Evolutionary conservation across 768 basidiomycete species (phyloP).

Genomic region (Auriscalpium microsporum): DNA sequence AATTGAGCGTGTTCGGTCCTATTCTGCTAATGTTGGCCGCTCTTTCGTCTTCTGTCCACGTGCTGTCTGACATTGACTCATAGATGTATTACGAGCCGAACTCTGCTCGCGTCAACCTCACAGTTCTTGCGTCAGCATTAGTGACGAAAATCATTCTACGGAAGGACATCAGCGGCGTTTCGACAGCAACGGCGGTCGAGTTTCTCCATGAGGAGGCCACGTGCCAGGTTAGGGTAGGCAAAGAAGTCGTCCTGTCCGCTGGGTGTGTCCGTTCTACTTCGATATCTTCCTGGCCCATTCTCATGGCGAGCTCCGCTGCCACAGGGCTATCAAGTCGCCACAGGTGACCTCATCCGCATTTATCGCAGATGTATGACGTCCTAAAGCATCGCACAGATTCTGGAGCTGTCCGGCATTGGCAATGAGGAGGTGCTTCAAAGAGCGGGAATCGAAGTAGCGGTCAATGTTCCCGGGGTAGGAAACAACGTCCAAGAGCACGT

Average conservation of each 20-base stretch:
- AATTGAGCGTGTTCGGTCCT: slow-evolving; percentile 1
- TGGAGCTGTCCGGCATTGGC: slow-evolving; percentile 16
- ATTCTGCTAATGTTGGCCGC: slow-evolving; percentile 7
- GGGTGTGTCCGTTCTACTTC: not conserved
- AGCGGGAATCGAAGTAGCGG: not conserved
- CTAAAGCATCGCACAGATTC: not conserved
- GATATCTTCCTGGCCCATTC: not conserved
- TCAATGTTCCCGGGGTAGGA: slow-evolving; percentile 10
- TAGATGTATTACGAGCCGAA: slow-evolving; percentile 18
- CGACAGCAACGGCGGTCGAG: not conserved
- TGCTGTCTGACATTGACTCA: not conserved
- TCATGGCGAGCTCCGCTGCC: not conserved
- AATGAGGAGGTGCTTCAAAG: slow-evolving; percentile 4
- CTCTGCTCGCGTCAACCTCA: slow-evolving; percentile 13
- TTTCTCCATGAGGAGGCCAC: slow-evolving; percentile 8
- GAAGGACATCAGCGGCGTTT: not conserved
- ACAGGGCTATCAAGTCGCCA: slow-evolving; percentile 7
- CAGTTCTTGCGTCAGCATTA: slow-evolving; percentile 14
- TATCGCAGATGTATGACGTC: too few relatives aligned
- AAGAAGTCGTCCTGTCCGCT: slow-evolving; percentile 12
- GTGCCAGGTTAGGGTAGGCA: slow-evolving; percentile 1
- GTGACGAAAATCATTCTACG: slow-evolving; percentile 5
- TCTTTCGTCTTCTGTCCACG: not conserved
- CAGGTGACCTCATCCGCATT: not conserved
- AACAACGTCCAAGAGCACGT: slow-evolving; percentile 13